Base-by-base conservation (phyloP, 805 yeast genomes). In the Kuraishia cidri region DNA sequence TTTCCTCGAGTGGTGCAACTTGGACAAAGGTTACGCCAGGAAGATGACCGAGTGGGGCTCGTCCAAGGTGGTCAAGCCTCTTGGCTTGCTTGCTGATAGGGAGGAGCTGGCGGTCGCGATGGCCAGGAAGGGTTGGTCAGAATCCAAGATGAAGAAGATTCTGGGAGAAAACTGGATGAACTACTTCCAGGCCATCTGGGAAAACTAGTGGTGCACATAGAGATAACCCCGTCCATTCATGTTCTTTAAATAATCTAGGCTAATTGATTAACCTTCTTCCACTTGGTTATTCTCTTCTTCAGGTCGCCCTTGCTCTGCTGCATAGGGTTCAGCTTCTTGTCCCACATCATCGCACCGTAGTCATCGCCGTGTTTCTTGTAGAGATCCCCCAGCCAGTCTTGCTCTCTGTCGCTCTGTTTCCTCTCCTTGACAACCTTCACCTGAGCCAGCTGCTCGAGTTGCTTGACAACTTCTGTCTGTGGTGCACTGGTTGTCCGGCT, bases 281-380 rank as follows among this genome's bases (percentile, higher is more conserved):
- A 85, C 53, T 74, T 79, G 14, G 43, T 48, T 29, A 90, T 63
- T 51, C 92, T 73, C 54, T 72, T 74, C 56, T 69, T 79, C 44
- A 90, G 60, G 46, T 86, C 94, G 18, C 94, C 94, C n/a, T 77
- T 78, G 39, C 83, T 69, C 54, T 83, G 86, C 60, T 88, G 97
- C 56, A 69, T 72, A 2, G 79, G 71, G 54, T 90, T 90, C 40
- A 88, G 65, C 54, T 82, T 82, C 57, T 72, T 73, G 55, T 92
- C 98, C 83, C 94, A 82, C 53, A 75, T 80, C 98, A 92, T 92
- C 46, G 78, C 83, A 30, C 70, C 79, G 52, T 77, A 87, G 53
- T 92, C 80, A 43, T 86, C 94, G 12, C 96, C 96, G 49, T 92
- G 76, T 52, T 85, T 86, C 14, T 72, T 73, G 38, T 77, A 67